These are phyloP conservation scores for Mycena crocata DNA, from an alignment of 768 basidiomycete genomes.

Conservation along the genomic window DNA sequence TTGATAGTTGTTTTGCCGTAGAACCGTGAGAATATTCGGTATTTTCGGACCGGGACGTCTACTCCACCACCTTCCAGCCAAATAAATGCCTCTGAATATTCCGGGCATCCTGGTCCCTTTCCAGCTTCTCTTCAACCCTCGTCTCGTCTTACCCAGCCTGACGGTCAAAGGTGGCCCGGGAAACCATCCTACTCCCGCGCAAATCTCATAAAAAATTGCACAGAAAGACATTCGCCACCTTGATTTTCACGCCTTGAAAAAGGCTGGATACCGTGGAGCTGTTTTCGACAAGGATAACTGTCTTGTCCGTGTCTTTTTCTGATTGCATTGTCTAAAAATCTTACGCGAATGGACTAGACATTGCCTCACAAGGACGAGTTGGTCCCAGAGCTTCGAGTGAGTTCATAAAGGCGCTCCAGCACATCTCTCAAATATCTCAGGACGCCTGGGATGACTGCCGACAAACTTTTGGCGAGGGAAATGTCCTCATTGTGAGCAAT, in stretches of 20 bases:
- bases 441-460: slow-evolving; percentile 82
- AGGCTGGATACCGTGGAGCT: slow-evolving; percentile 87
- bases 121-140: slow-evolving; percentile 75
- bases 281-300: slow-evolving; percentile 99
- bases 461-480: slow-evolving; percentile 77
- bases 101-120: slow-evolving; percentile 77
- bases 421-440: slow-evolving; percentile 47
- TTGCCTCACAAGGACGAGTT: slow-evolving; percentile 80
- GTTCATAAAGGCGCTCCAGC: slow-evolving; percentile 26
- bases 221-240: slow-evolving; percentile 89
- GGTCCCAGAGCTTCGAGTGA: slow-evolving; percentile 80
- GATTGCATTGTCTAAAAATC: background rate
- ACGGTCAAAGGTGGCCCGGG: slow-evolving; percentile 69
- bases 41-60: no score
- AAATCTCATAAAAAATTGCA: slow-evolving; percentile 37
- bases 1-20: no score
- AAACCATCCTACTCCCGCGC: background rate
- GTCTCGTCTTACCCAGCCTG: slow-evolving; percentile 75
- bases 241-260: slow-evolving; percentile 77
- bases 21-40: no score
- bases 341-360: slow-evolving; percentile 63
- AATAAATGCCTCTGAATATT: slow-evolving; percentile 77
- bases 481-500: slow-evolving; percentile 93
- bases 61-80: no score
- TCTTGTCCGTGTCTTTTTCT: slow-evolving; percentile 65